Evolutionary conservation across 176 grass and related monocot species (phyloP).

Genomic region (Oryza punctata): DNA sequence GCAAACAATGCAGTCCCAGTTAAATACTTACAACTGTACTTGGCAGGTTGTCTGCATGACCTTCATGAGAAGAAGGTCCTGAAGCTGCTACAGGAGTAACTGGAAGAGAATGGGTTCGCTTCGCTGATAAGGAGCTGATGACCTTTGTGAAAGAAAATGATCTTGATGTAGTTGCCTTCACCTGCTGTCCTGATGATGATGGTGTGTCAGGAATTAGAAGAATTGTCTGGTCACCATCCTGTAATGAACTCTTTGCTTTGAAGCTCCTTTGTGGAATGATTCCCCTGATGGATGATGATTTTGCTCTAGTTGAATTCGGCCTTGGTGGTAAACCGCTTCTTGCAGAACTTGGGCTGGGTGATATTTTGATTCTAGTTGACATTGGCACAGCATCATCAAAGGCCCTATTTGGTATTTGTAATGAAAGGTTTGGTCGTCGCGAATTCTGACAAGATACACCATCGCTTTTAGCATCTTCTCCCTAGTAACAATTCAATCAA

Average conservation of each 20-base stretch:
- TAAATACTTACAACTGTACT: conserved; percentile 53
- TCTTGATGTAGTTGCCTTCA: conserved; percentile 52
- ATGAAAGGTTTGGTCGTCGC: conserved; percentile 45
- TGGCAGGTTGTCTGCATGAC: conserved; percentile 46
- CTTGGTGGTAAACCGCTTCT: conserved; percentile 65
- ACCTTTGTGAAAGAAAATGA: conserved; percentile 71
- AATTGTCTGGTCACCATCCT: conserved; percentile 57
- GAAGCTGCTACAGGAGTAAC: conserved; percentile 62
- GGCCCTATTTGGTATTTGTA: conserved; percentile 72
- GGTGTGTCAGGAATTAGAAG: conserved; percentile 57
- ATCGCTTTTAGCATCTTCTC: background rate
- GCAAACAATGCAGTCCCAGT: background rate
- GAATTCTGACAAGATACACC: conserved; percentile 4
- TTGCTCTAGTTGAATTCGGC: conserved; percentile 65
- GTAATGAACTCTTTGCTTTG: conserved; percentile 48
- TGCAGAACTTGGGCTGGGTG: conserved; percentile 57
- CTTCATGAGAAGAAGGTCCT: conserved; percentile 37
- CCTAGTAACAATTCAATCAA: background rate
- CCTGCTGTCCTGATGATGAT: conserved; percentile 51
- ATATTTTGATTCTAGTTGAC: conserved; percentile 57
- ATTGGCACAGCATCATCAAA: conserved; percentile 48
- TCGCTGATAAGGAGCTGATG: conserved; percentile 54
- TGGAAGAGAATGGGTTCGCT: conserved; percentile 71
- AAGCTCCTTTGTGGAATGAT: conserved; percentile 62
- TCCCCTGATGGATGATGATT: conserved; percentile 65